Base-by-base conservation (phyloP, 805 yeast genomes). In the Metschnikowia santaceciliae region DNA sequence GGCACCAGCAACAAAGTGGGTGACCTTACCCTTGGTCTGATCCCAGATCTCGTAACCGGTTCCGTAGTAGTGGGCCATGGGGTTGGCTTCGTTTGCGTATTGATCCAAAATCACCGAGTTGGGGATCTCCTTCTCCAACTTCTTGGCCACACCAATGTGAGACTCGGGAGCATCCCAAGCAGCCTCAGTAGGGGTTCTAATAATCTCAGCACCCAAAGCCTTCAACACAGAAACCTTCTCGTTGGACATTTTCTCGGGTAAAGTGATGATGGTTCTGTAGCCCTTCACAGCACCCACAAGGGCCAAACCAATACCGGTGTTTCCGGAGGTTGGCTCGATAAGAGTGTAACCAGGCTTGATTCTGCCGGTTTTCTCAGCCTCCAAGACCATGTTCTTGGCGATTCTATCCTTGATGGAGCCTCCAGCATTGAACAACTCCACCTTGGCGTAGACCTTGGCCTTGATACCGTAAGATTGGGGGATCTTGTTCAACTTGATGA, bases 111-210 rank as follows among this genome's bases (percentile, higher is more conserved):
- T 88, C 42, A 88, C 86, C 30, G 94, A 85, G 65, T 88, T 86
- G 50, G 92, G 91, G 59, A 88, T 86, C 70, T 88, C 96, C 66
- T 81, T 82, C 65, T 88, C 89, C 63, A 88, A 76, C 58, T 84
- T 82, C 65, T 76, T 79, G 49, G 96, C 96, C 37, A 88, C 96
- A 57, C 96, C 96, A 64, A 88, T 88, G 63, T 88, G 96, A 32
- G 91, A 84, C 68, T 89, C 96, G 41, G 96, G 96, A 44, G 95
- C 80, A 62, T 88, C 96, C 89, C 90, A 88, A 2, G 96, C 95
- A 41, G 96, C 96, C 64, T 86, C 95, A 30, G 91, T 88, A 47
- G 96, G 96, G 11, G 96, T 88, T 75, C 96, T 81, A 58, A 88
- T 84, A 65, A 88, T 88, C 68, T 88, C 96, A 32, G 96, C 96